Evolutionary conservation across 179 eudicot genomes (phyloP), one percentile per base, ranked within the genome.

Genomic region (Silene vulgaris): DNA sequence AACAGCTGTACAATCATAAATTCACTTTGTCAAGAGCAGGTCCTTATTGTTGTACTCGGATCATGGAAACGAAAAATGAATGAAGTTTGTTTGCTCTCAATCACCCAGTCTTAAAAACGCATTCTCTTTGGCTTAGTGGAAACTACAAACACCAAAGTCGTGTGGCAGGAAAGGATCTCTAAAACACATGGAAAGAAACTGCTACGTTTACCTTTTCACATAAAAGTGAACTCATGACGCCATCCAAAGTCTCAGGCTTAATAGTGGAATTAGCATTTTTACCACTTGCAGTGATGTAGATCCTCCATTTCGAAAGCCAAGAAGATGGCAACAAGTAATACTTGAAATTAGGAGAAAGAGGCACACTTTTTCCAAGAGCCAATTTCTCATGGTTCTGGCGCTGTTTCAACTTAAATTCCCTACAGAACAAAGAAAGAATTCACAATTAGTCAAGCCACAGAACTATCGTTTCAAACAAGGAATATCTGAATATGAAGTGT

Each of bases 251-350:
- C 75, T 93, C 97, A 75, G 95, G 93, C 83, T 90, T 88, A 14
- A 67, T 78, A 74, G 78, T 73, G 69, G 92, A 81, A 74, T 88
- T 71, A 71, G 85, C 76, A 80, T 79, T 88, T 82, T 86, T 96
- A 48, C 92, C 97, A 87, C 80, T 89, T 56, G 96, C 78, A 80
- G 64, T 89, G 21, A 88, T 72, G 78, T 89, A 96, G 84, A 77
- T 83, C 85, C 85, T 91, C 99, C 99, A 96, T 71, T 88, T 88
- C 56, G 90, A 86, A 76, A 96, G 78, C 99, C 99, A 96, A 74
- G 86, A 87, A 75, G 97, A 83, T 16, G 97, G 97, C 77, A 93
- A 81, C 86, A 96, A 80, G 81, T 87, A 96, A 82, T 96, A 93
- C 82, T 82, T 86, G 83, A 81, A 81, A 83, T 76, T 62, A 29